A percentile compares a stretch with the other conserved stretches of the same genome.
These are phyloP conservation scores for Botryosphaeria agaves DNA, from an alignment of 2,329 filamentous ascomycete species.

Conservation along the genomic window DNA sequence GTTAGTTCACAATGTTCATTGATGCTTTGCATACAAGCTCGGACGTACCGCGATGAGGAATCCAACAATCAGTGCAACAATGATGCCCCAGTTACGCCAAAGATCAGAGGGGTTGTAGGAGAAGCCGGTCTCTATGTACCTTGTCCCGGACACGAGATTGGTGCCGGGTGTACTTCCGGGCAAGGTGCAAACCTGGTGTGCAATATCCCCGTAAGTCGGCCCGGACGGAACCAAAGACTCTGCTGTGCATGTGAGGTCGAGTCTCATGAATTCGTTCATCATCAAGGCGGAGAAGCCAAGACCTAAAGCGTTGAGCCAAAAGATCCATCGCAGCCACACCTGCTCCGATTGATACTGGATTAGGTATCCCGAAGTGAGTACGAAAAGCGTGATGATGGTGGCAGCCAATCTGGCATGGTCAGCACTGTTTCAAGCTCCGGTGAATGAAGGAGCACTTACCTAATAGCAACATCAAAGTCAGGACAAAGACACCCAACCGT, in stretches of 20 bases:
- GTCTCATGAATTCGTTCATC: constrained; percentile 66
- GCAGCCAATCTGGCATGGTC: constrained; percentile 35
- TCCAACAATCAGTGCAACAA: constrained; percentile 54
- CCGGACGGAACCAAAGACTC: constrained; percentile 56
- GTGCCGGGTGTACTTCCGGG: constrained; percentile 52
- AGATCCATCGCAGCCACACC: constrained; percentile 66
- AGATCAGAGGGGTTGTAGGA: constrained; percentile 48
- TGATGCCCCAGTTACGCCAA: constrained; percentile 75
- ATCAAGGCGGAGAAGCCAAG: constrained; percentile 64
- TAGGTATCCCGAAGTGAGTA: constrained; percentile 66
- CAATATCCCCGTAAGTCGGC: constrained; percentile 49
- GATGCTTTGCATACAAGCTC: too few relatives aligned
- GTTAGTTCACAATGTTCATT: too few relatives aligned
- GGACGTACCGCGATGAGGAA: constrained; percentile 62
- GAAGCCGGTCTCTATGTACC: constrained; percentile 54
- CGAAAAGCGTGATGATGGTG: constrained; percentile 63
- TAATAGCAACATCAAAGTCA: constrained; percentile 74
- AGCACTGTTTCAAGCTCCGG: background rate
- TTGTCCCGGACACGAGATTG: constrained; percentile 41
- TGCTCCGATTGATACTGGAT: constrained; percentile 64
- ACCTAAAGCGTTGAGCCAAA: constrained; percentile 58
- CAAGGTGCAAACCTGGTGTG: constrained; percentile 67
- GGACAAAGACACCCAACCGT: constrained; percentile 59
- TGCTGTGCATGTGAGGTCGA: constrained; percentile 50
- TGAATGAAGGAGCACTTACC: constrained; percentile 21